Conservation (phyloP, 345 rosid species). For the Melaleuca quinquenervia region DNA sequence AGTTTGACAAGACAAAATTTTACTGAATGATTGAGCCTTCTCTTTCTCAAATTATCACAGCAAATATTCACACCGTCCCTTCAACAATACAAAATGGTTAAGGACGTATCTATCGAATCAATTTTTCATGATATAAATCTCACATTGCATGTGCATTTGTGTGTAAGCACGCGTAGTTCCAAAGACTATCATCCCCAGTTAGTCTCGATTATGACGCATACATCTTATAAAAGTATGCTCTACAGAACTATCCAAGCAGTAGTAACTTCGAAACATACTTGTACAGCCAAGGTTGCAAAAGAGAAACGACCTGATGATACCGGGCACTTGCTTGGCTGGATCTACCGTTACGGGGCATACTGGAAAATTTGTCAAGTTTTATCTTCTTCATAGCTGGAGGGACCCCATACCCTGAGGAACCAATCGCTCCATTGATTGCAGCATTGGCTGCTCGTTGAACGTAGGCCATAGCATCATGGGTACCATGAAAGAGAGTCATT, state of each 20-base stretch:
- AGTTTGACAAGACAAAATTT: background rate
- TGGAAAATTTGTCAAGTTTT: conserved; percentile 30
- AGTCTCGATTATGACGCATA: background rate
- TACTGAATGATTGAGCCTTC: background rate
- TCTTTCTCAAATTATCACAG: background rate
- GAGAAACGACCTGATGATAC: conserved; percentile 1
- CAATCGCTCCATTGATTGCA: conserved; percentile 47
- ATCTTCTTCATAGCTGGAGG: conserved; percentile 38
- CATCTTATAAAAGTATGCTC: background rate
- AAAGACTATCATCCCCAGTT: background rate
- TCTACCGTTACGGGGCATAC: background rate
- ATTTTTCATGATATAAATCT: background rate
- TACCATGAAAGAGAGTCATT: conserved; percentile 32
- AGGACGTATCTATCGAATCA: background rate
- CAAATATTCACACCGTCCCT: background rate
- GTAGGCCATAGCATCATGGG: conserved; percentile 26
- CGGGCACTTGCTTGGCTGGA: background rate
- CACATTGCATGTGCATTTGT: background rate
- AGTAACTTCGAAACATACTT: background rate
- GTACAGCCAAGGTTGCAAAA: background rate
- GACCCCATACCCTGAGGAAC: conserved; percentile 48
- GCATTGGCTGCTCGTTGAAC: conserved; percentile 66
- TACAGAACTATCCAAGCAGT: background rate
- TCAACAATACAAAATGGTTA: background rate
- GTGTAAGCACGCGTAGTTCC: background rate